Base-by-base conservation (phyloP, 1,284 basidiomycete species). In the Pseudozyma thailandica region DNA sequence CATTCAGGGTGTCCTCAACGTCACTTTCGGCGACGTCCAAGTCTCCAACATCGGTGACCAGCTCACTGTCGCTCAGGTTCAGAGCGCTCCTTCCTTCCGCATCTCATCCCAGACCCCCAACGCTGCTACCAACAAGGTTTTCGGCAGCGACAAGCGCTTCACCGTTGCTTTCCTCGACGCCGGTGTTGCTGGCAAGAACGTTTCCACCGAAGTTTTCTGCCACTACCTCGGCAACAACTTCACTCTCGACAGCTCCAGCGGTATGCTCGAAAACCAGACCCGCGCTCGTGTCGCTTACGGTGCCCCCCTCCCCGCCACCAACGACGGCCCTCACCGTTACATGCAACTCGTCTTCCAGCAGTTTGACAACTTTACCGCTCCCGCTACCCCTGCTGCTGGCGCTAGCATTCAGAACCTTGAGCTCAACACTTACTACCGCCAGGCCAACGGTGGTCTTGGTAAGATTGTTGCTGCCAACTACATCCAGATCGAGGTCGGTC, bases 311-410 rank as follows among this genome's bases (percentile, higher is more conserved):
- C 71, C 71, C 21, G 65, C 57, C 12, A 64, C 54, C 49, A 66
- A 71, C 50, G 72, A 74, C 44, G 68, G 68, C 27, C 71, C 74
- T 9, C 74, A 76, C 60, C 60, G 74, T 21, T 76, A 76, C 71
- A 68, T 76, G 62, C 68, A 71, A 61, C 72, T 76, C 52, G 72
- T 76, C 53, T 63, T 70, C 61, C 57, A 72, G 57, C 74, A 76
- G 49, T 66, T 60, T 26, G 60, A 62, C 58, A 64, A 62, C 63
- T 76, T 76, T 35, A 62, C 57, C 26, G 66, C 74, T 3, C 74
- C 74, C 33, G 37, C 58, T 27, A 45, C 51, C 33, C 59, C 61
- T 25, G 60, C 58, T 44, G 56, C 71, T 48, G 46, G 49, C 30
- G 50, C 64, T n/a, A 10, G 52, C 21, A 62, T 69, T 38, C 49